Evolutionary conservation across 2,329 filamentous ascomycete species (phyloP).

Genomic region (Exophiala mesophila): DNA sequence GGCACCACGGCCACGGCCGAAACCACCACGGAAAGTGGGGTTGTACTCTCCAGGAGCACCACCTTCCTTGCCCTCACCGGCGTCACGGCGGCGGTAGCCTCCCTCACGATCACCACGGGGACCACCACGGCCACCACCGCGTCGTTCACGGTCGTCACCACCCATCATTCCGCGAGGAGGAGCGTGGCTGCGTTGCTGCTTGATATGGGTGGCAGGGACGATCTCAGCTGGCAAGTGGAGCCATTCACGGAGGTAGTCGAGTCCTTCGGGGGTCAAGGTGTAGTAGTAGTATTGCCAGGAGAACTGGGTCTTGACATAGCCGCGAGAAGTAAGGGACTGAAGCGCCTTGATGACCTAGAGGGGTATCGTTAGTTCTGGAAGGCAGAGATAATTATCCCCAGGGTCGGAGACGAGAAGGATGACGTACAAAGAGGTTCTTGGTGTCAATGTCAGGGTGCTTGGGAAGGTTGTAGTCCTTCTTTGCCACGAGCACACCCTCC

Average conservation of each 20-base stretch:
- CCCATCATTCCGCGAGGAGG: constrained; percentile 98
- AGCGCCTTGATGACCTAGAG: constrained; percentile 84
- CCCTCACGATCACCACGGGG: constrained; percentile 75
- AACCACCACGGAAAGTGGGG: constrained; percentile 87
- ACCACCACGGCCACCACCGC: constrained; percentile 77
- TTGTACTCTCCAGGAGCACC: constrained; percentile 87
- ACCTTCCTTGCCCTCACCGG: constrained; percentile 81
- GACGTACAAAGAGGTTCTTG: constrained; percentile 87
- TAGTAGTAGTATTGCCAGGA: constrained; percentile 99
- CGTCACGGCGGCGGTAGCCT: constrained; percentile 86
- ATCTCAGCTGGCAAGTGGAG: constrained; percentile 99
- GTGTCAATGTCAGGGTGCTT: constrained; percentile 98
- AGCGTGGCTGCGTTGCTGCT: constrained; percentile 98
- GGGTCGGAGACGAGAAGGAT: neutral
- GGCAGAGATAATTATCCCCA: neutral
- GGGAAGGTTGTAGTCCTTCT: constrained; percentile 98
- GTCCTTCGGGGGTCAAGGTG: constrained; percentile 98
- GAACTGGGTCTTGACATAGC: constrained; percentile 99
- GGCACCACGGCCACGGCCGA: constrained; percentile 79
- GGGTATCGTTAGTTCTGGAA: constrained; percentile 9
- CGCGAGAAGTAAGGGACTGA: constrained; percentile 96
- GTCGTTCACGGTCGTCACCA: constrained; percentile 73
- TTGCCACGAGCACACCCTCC: constrained; percentile 86
- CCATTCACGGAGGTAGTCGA: constrained; percentile 99
- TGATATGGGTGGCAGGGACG: constrained; percentile 99